Percentiles rank a stretch among this genome's conserved stretches.
These are phyloP conservation scores for Diaporthe aspalathi DNA, from an alignment of 2,329 filamentous ascomycete genomes.

Conservation along the genomic window DNA sequence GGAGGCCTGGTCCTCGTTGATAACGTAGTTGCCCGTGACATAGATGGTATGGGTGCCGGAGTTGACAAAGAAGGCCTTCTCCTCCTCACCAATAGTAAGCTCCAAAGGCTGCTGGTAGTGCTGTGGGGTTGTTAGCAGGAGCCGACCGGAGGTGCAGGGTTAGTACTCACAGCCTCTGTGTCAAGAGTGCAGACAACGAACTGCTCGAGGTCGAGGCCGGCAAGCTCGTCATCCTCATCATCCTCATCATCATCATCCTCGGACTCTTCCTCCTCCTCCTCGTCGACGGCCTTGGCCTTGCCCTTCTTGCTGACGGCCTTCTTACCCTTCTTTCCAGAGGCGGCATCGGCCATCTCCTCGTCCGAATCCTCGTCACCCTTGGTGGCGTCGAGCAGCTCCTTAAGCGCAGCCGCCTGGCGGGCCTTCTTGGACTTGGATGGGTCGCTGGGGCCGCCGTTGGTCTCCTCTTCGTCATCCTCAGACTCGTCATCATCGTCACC, in stretches of 20 bases:
- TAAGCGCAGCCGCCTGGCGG: conserved; percentile 79
- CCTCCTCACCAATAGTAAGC: conserved; percentile 88
- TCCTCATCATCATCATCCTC: conserved; percentile 58
- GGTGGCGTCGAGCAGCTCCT: conserved; percentile 80
- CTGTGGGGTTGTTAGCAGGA: conserved; percentile 60
- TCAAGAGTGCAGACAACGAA: conserved; percentile 96
- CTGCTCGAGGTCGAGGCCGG: conserved; percentile 80
- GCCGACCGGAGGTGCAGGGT: conserved; percentile 23
- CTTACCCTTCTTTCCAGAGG: conserved; percentile 71
- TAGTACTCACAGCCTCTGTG: conserved; percentile 80
- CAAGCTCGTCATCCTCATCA: conserved; percentile 66
- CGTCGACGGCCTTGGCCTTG: conserved; percentile 64
- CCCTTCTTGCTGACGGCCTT: conserved; percentile 56
- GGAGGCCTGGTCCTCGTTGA: conserved; percentile 73
- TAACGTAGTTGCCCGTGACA: conserved; percentile 96
- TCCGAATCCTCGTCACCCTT: conserved; percentile 68
- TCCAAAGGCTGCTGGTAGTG: conserved; percentile 95
- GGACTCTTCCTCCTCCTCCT: conserved; percentile 69
- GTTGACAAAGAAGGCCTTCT: conserved; percentile 93
- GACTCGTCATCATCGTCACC: conserved; percentile 64
- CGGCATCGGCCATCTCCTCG: conserved; percentile 73
- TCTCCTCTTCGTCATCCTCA: conserved; percentile 69
- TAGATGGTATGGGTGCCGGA: conserved; percentile 90
- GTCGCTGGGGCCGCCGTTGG: conserved; percentile 91
- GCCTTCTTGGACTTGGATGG: conserved; percentile 90